phyloP scores from a whole-genome alignment of 169 alveolate species.

The Plasmodium gallinaceum region DNA sequence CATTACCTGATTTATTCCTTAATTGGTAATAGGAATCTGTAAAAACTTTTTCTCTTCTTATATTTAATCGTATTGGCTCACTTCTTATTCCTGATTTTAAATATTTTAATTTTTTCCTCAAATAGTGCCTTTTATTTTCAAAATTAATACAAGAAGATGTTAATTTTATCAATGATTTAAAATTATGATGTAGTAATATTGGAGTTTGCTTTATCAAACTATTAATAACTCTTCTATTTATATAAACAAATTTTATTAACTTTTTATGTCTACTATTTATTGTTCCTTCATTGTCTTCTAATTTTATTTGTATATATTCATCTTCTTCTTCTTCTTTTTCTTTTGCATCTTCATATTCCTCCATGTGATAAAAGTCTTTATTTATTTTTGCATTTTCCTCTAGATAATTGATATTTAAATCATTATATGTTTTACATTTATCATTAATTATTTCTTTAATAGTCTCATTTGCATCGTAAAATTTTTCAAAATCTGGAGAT shows the following conservation, averaged over 20 bases:
- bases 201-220: constrained; percentile 89
- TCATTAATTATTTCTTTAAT: not conserved
- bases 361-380: not conserved
- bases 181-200: constrained; percentile 85
- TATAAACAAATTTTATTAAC: constrained; percentile 79
- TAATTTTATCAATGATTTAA: constrained; percentile 87
- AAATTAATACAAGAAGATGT: constrained; percentile 96
- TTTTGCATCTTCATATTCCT: constrained; percentile 5
- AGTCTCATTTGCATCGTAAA: constrained; percentile 3
- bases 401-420: not conserved
- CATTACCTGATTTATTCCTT: constrained; percentile 92
- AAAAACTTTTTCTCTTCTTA: constrained; percentile 96
- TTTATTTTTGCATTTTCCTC: not conserved
- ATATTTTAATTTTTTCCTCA: constrained; percentile 91
- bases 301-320: constrained; percentile 66
- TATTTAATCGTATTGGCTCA: constrained; percentile 90
- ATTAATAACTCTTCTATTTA: constrained; percentile 82
- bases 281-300: constrained; percentile 55
- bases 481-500: not conserved
- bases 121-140: constrained; percentile 97
- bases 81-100: constrained; percentile 80
- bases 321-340: constrained; percentile 18
- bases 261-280: constrained; percentile 77
- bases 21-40: constrained; percentile 95
- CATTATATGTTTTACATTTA: not conserved